Evolutionary conservation across 2,329 filamentous ascomycete species (phyloP), one percentile per base, ranked within the genome.

Genomic region (Mariannaea elegans): DNA sequence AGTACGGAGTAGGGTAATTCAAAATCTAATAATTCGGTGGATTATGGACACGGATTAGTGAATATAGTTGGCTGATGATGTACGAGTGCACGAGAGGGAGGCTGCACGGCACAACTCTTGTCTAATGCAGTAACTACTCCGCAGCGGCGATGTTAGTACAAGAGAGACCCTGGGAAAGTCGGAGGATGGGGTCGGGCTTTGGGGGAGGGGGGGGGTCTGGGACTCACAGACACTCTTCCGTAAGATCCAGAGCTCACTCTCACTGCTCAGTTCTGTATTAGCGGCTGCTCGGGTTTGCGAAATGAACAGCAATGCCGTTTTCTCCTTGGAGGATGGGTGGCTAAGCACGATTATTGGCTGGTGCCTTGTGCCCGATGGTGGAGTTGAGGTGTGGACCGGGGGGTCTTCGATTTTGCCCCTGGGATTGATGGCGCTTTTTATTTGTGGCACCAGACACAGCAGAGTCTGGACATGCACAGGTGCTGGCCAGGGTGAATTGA

Each of bases 271-370:
- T 27, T 6, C 24, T 9, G 5, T n/a, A 7, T 36, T 61, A 51
- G 57, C 29, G 47, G 51, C 55, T 50, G 50, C 56, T 59, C 54
- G 59, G 62, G 47, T 44, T 31, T 31, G 55, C 60, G 68, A 70
- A 70, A 70, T 70, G 68, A 70, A 66, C 61, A 44, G 14, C 14
- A 44, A 14, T 2, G 21, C 3, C 18, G 12, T 18, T 12, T 36
- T 16, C 34, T 38, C n/a, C 34, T 39, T 56, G 24, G 41, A 50
- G 51, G 41, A 56, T 34, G 57, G 57, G 45, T 32, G 12, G 29
- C n/a, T 45, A 24, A 34, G 41, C 27, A 36, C 50, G 32, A 48
- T 38, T 38, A 60, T 60, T 60, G 51, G 57, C 46, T 52, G 38
- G 14, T n/a, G 44, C 4, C 6, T 24, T 13, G 44, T 44, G 5